Percentiles rank a stretch among this genome's conserved stretches.
Conservation (phyloP, 371 early-diverging fungal species). For the Mortierella sp. region DNA sequence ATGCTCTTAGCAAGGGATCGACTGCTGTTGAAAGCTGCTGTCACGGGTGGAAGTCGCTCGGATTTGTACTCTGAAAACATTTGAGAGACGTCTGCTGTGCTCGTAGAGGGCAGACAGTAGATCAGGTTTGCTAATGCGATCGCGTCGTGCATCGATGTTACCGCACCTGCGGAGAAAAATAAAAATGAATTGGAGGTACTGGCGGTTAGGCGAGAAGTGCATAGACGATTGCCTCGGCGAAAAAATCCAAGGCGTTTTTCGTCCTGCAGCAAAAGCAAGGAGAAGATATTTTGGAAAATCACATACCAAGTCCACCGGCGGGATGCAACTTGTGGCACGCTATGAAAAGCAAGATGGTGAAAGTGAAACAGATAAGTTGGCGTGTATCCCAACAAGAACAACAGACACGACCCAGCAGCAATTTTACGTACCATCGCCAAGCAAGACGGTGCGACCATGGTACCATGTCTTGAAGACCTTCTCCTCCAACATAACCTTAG, state of each 20-base stretch:
- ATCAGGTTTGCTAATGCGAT: background rate
- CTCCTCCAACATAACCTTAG: background rate
- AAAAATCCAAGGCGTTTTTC: background rate
- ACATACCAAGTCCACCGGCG: no score
- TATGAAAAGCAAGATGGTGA: no score
- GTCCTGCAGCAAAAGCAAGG: background rate
- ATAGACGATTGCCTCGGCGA: background rate
- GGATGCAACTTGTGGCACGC: no score
- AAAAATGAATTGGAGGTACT: no score
- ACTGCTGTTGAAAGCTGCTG: background rate
- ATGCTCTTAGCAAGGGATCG: background rate
- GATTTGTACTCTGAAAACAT: background rate
- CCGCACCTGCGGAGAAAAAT: background rate
- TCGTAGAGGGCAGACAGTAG: background rate
- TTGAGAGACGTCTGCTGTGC: background rate
- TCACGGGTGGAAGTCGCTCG: background rate
- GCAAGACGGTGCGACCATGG: slow-evolving; percentile 2
- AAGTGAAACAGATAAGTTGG: no score
- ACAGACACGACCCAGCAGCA: no score
- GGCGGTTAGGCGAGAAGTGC: background rate
- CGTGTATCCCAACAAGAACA: no score
- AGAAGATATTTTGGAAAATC: background rate
- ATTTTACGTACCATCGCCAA: slow-evolving; percentile 15
- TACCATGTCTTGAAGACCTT: slow-evolving; percentile 25
- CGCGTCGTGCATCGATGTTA: slow-evolving; percentile 1